These are phyloP conservation scores for Rhodamnia rubescens DNA, from an alignment of 345 rosid species.

Conservation along the genomic window DNA sequence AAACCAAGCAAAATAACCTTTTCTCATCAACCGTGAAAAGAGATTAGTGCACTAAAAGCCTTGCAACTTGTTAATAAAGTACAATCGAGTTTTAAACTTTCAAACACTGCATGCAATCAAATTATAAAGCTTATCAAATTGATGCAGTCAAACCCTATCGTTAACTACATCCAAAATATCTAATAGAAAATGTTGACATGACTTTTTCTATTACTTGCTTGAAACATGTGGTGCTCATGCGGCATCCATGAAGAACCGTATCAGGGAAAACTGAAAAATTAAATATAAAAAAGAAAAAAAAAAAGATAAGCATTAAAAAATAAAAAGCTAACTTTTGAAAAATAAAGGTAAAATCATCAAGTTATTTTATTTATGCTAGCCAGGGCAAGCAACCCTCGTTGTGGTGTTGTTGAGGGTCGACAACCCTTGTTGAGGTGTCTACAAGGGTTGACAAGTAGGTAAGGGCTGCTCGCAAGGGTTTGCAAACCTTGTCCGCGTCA, in stretches of 20 bases:
- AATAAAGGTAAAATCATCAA: neutral
- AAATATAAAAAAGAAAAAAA: neutral
- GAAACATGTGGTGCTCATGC: neutral
- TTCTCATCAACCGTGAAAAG: neutral
- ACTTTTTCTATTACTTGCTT: neutral
- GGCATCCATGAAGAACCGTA: neutral
- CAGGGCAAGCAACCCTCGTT: neutral
- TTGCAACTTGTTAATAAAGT: neutral
- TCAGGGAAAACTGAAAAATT: neutral
- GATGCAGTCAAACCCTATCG: neutral
- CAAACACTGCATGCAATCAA: neutral
- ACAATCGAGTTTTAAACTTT: neutral
- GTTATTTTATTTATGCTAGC: neutral
- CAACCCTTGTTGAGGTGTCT: neutral
- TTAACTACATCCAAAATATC: neutral
- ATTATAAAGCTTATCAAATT: neutral
- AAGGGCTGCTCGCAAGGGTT: neutral
- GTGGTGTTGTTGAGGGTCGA: neutral
- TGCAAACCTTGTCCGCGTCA: neutral
- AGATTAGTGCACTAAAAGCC: neutral
- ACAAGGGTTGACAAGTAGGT: neutral
- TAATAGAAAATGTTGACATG: neutral
- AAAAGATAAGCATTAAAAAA: neutral
- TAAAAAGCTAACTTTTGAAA: neutral
- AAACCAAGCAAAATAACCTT: neutral